These are phyloP conservation scores for Neoascochyta sp. DNA, from an alignment of 2,329 filamentous ascomycete species.

Conservation along the genomic window DNA sequence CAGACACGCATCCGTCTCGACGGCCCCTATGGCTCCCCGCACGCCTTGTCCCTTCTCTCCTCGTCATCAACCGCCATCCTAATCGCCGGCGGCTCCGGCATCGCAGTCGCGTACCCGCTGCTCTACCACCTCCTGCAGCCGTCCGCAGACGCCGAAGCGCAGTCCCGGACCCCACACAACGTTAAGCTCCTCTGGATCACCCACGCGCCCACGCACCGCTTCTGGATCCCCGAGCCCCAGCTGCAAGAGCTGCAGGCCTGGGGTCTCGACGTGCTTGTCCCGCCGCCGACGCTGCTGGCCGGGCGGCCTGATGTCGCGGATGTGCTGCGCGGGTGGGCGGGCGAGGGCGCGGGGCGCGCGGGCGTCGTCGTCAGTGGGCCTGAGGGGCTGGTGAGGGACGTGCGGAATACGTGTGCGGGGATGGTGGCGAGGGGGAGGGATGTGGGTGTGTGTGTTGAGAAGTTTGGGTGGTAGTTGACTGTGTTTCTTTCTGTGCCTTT, in stretches of 20 bases:
- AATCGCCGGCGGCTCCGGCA: conserved; percentile 62
- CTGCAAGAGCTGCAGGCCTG: conserved; percentile 48
- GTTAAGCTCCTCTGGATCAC: conserved; percentile 59
- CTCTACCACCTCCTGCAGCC: conserved; percentile 49
- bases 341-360: conserved; percentile 34
- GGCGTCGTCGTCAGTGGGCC: conserved; percentile 61
- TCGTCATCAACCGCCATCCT: conserved; percentile 52
- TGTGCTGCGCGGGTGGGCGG: conserved; percentile 43
- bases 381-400: conserved; percentile 57
- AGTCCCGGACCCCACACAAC: conserved; percentile 9
- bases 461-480: conserved; percentile 59
- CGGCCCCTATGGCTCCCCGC: conserved; percentile 60
- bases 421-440: conserved; percentile 49
- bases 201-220: conserved; percentile 50
- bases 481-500: background rate
- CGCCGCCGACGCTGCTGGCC: conserved; percentile 52
- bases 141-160: conserved; percentile 14
- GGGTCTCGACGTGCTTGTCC: conserved; percentile 53
- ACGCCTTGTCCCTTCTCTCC: conserved; percentile 53
- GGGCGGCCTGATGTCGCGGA: conserved; percentile 53
- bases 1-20: conserved; percentile 54
- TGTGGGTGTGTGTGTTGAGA: conserved; percentile 59
- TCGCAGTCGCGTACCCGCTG: conserved; percentile 61
- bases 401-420: conserved; percentile 56
- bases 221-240: conserved; percentile 52